phyloP scores from a whole-genome alignment of 305 asterid genomes.

The Fraxinus albicans region DNA sequence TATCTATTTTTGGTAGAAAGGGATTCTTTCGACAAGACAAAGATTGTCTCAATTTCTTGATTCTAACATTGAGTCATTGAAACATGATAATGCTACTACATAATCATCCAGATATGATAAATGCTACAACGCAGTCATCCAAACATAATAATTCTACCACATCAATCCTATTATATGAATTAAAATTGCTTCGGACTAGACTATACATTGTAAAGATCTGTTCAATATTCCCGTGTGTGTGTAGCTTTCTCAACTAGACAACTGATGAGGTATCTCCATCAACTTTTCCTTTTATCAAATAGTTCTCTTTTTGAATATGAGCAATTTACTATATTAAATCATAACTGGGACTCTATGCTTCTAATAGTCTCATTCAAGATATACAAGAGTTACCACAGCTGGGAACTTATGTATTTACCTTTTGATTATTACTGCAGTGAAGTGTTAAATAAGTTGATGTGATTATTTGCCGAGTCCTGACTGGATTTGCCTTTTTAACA shows the following conservation, averaged over 20 bases:
- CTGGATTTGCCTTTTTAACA: conserved; percentile 22
- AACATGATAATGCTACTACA: neutral
- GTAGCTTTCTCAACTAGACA: neutral
- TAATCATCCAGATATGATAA: neutral
- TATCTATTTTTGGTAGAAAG: neutral
- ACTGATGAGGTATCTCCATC: neutral
- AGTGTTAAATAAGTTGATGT: neutral
- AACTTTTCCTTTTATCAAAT: neutral
- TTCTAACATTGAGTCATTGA: neutral
- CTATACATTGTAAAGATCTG: neutral
- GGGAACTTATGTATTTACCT: neutral
- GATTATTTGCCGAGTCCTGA: conserved; percentile 11
- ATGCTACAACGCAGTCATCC: neutral
- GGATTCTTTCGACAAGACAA: neutral
- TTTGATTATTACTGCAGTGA: neutral
- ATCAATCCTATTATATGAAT: neutral
- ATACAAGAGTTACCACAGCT: neutral
- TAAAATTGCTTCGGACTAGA: neutral
- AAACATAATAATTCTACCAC: neutral
- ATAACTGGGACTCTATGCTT: neutral
- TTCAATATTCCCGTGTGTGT: neutral
- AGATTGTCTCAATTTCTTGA: neutral
- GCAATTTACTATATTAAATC: neutral
- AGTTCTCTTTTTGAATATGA: neutral
- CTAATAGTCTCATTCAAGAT: neutral